Percentiles rank a stretch among this genome's conserved stretches.
Conservation (phyloP, 345 rosid species). For the Dovyalis caffra region DNA sequence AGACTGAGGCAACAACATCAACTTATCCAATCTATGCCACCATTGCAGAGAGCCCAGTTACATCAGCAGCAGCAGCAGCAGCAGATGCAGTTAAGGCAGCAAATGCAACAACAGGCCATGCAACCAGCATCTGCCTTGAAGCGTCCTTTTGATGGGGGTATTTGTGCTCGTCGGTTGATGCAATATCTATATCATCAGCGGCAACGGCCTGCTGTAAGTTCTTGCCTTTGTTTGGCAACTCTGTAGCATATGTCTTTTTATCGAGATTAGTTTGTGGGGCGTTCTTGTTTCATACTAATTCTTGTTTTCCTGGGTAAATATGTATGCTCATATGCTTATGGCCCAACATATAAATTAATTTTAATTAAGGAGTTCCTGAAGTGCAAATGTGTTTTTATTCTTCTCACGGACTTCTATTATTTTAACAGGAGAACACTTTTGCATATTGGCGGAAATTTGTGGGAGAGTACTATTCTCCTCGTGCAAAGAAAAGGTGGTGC, state of each 20-base stretch:
- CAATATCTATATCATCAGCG: constrained; percentile 95
- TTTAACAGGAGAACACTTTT: constrained; percentile 72
- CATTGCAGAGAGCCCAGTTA: constrained; percentile 72
- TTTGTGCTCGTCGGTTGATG: constrained; percentile 94
- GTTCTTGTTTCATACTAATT: not conserved
- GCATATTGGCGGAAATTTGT: constrained; percentile 97
- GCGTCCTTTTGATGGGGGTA: constrained; percentile 70
- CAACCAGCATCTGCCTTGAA: constrained; percentile 51
- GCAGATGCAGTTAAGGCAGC: constrained; percentile 73
- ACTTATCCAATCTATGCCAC: constrained; percentile 76
- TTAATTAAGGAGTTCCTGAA: constrained; percentile 9
- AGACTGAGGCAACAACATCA: constrained; percentile 60
- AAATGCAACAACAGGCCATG: constrained; percentile 75
- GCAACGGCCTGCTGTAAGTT: constrained; percentile 78
- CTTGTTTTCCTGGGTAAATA: not conserved
- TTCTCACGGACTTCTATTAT: constrained; percentile 13
- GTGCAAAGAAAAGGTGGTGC: constrained; percentile 98
- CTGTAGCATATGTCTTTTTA: not conserved
- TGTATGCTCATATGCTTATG: not conserved
- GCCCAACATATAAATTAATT: not conserved
- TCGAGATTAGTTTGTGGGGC: not conserved
- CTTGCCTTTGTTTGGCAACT: constrained; percentile 4
- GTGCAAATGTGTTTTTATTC: not conserved
- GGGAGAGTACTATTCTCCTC: constrained; percentile 88
- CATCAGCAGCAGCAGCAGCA: constrained; percentile 80